Evolutionary conservation across 2,329 filamentous ascomycete genomes (phyloP), one percentile per base, ranked within the genome.

Genomic region (Colletotrichum nymphaeae): DNA sequence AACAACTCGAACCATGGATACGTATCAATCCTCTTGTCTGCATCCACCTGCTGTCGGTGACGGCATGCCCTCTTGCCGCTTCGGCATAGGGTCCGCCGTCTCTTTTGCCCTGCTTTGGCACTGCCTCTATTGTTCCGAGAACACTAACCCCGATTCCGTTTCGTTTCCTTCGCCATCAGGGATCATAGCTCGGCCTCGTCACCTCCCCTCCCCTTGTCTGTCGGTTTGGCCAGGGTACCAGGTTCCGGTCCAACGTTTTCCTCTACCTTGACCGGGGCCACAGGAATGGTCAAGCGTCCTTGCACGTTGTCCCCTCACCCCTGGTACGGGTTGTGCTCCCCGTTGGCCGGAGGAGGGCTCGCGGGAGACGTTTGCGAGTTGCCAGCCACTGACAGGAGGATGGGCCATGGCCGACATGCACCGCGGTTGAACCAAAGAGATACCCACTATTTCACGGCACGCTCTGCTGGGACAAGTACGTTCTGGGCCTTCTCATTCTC

Each of bases 371-470:
- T 53, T 64, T 35, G 42, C 55, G 24, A 30, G 42, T 55, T 26
- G 60, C 60, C 60, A 73, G 70, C 70, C 66, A 73, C 66, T 73
- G 66, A 69, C 66, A 69, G 28, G 42, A 35, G 49, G 56, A 35
- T 55, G 59, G 67, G 30, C 32, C 55, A 32, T 32, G 55, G 57
- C 28, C 64, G 16, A 26, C 53, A 69, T 63, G 58, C 59, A 59
- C 55, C 67, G 22, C 53, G 22, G 30, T 46, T 32, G 65, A 26
- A 28, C 42, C 32, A 53, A 2, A 8, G 49, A 42, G 62, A 65
- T 55, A 46, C 56, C 62, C 46, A 26, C 37, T 8, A 42, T 42
- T 42, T 42, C 30, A n/a, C 70, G 67, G 30, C 55, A 65, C 26
- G 28, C 24, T 32, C 30, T 53, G 28, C 30, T 57, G 35, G 63